Evolutionary conservation across 1,139 yeast species (phyloP).

Genomic region (Blastobotrys ciferrii): DNA sequence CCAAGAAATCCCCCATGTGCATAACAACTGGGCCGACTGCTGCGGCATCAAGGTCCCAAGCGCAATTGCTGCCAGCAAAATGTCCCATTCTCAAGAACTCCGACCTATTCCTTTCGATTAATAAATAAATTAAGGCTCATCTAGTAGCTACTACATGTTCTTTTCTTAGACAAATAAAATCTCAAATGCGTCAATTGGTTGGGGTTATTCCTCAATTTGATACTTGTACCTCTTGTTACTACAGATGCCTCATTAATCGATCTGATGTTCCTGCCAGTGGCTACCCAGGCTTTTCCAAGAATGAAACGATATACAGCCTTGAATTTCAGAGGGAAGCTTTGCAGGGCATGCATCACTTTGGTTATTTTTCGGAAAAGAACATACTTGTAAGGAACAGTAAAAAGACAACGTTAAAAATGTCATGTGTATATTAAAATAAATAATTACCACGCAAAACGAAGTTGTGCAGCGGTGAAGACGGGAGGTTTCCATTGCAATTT

Average conservation of each 20-base stretch:
- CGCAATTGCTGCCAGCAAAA: constrained; percentile 73
- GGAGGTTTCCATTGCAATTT: constrained; percentile 92
- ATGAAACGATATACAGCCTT: constrained; percentile 12
- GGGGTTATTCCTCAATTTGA: constrained; percentile 12
- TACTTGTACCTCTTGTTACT: constrained; percentile 8
- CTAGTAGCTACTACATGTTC: too few species aligned
- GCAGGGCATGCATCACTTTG: too few species aligned
- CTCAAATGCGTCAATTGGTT: constrained; percentile 4
- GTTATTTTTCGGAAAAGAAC: too few species aligned
- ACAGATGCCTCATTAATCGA: constrained; percentile 10
- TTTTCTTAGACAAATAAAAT: too few species aligned
- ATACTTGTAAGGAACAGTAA: too few species aligned
- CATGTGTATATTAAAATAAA: constrained; percentile 7
- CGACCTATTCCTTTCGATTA: constrained; percentile 76
- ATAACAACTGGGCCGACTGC: constrained; percentile 91
- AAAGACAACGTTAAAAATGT: constrained; percentile 1
- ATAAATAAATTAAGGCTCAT: background rate
- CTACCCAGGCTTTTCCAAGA: constrained; percentile 9
- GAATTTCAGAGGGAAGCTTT: too few species aligned
- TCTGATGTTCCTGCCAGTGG: constrained; percentile 8
- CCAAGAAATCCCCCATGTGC: constrained; percentile 41
- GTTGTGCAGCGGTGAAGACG: constrained; percentile 90
- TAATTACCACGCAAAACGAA: constrained; percentile 86
- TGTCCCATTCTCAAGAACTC: constrained; percentile 25
- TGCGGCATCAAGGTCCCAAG: constrained; percentile 97